These are phyloP conservation scores for Russula sp. DNA, from an alignment of 768 basidiomycete genomes.

Conservation along the genomic window DNA sequence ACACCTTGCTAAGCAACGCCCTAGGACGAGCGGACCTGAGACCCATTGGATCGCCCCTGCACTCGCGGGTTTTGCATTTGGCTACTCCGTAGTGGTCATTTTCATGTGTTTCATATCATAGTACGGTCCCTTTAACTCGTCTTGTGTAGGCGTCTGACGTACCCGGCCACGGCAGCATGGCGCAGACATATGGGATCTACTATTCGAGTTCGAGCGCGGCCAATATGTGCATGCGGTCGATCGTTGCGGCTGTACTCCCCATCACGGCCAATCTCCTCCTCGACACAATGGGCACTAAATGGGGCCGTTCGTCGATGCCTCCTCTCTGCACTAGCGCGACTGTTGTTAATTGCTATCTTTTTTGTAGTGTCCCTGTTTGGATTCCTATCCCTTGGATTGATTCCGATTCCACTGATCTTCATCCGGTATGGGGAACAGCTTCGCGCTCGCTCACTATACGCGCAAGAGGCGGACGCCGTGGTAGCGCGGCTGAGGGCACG, in stretches of 20 bases:
- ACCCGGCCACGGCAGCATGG: constrained; percentile 4
- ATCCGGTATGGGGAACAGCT: constrained; percentile 26
- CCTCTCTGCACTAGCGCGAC: background rate
- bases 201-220: constrained; percentile 24
- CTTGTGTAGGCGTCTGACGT: background rate
- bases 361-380: constrained; percentile 26
- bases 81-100: no score
- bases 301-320: constrained; percentile 23
- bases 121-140: no score
- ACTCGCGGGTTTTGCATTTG: no score
- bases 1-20: no score
- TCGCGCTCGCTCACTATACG: constrained; percentile 25
- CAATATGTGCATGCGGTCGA: constrained; percentile 24
- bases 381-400: constrained; percentile 24
- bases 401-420: constrained; percentile 27
- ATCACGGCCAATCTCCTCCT: constrained; percentile 23
- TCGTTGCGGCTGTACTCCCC: constrained; percentile 25
- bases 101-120: no score
- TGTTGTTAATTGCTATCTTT: background rate
- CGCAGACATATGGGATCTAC: constrained; percentile 24
- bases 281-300: constrained; percentile 25
- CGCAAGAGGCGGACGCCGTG: constrained; percentile 17
- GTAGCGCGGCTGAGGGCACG: no score
- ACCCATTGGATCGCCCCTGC: no score
- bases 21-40: no score